These are phyloP conservation scores for Microbotryum lychnidis-dioicae DNA, from an alignment of 1,284 basidiomycete genomes.

Conservation along the genomic window DNA sequence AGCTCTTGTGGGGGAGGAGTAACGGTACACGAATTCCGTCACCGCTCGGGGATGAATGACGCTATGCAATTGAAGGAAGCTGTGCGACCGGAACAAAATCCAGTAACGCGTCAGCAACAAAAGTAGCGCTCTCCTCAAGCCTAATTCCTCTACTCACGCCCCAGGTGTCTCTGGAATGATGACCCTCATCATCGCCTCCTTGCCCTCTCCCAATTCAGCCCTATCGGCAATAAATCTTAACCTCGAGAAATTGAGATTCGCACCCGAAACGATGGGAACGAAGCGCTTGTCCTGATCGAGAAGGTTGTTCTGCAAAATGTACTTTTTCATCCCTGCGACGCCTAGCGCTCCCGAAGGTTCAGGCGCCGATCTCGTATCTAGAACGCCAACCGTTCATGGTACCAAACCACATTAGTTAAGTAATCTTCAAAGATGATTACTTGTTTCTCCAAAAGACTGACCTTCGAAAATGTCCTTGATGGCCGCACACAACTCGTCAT, in stretches of 20 bases:
- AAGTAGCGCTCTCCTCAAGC: no score
- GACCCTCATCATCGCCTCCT: constrained; percentile 85
- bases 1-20: constrained; percentile 53
- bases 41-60: constrained; percentile 82
- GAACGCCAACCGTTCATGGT: background rate
- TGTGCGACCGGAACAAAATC: constrained; percentile 38
- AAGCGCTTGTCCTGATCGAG: constrained; percentile 76
- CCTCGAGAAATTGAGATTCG: constrained; percentile 98
- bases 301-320: constrained; percentile 73
- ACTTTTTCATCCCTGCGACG: constrained; percentile 82
- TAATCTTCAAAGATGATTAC: background rate
- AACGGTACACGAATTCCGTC: constrained; percentile 97
- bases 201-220: constrained; percentile 89
- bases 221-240: constrained; percentile 95
- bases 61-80: constrained; percentile 79
- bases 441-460: constrained; percentile 38
- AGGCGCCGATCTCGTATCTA: constrained; percentile 87
- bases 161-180: constrained; percentile 88
- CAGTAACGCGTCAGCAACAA: background rate
- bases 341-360: constrained; percentile 96
- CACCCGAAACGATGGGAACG: constrained; percentile 86
- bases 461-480: constrained; percentile 99
- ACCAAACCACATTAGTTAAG: background rate
- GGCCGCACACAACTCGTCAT: constrained; percentile 96
- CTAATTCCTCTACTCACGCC: constrained; percentile 49